A percentile compares a stretch with the other conserved stretches of the same genome.
phyloP scores from a whole-genome alignment of 2,329 filamentous ascomycete genomes.

The Dendryphion nanum region DNA sequence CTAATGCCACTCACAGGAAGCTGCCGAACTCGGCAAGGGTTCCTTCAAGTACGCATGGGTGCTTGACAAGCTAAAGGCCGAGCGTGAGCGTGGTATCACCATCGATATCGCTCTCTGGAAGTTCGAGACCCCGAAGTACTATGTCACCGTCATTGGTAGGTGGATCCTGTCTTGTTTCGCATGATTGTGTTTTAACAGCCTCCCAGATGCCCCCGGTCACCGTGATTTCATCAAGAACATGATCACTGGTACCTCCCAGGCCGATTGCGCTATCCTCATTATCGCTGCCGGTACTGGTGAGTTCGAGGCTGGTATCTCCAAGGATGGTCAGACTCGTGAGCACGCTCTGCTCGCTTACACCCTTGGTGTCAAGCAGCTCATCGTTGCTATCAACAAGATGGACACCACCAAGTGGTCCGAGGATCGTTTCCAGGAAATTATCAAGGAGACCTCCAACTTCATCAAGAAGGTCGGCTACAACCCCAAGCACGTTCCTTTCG shows the following conservation, averaged over 20 bases:
- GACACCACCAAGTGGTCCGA: conserved; percentile 99
- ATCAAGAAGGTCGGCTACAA: conserved; percentile 99
- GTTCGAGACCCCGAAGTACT: conserved; percentile 98
- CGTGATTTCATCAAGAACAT: conserved; percentile 99
- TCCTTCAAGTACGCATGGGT: conserved; percentile 99
- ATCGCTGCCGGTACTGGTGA: conserved; percentile 99
- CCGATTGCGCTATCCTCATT: conserved; percentile 99
- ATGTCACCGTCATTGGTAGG: conserved; percentile 93
- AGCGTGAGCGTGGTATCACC: conserved; percentile 99
- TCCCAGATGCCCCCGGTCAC: conserved; percentile 82
- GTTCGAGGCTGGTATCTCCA: conserved; percentile 99
- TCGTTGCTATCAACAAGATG: conserved; percentile 99
- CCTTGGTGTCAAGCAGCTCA: conserved; percentile 99
- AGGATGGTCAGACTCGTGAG: conserved; percentile 99
- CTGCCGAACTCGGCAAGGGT: conserved; percentile 98
- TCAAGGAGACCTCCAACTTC: conserved; percentile 99
- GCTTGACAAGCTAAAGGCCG: conserved; percentile 99
- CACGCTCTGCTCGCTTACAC: conserved; percentile 99
- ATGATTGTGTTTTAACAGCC: background rate
- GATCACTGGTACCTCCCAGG: conserved; percentile 99
- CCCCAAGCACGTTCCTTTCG: conserved; percentile 97
- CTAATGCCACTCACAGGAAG: conserved; percentile 67
- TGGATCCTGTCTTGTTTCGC: conserved; percentile 6
- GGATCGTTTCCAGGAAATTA: conserved; percentile 95
- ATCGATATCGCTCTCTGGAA: conserved; percentile 99